Evolutionary conservation across 768 basidiomycete genomes (phyloP), one percentile per base, ranked within the genome.

Genomic region (Coprinopsis cinerea): DNA sequence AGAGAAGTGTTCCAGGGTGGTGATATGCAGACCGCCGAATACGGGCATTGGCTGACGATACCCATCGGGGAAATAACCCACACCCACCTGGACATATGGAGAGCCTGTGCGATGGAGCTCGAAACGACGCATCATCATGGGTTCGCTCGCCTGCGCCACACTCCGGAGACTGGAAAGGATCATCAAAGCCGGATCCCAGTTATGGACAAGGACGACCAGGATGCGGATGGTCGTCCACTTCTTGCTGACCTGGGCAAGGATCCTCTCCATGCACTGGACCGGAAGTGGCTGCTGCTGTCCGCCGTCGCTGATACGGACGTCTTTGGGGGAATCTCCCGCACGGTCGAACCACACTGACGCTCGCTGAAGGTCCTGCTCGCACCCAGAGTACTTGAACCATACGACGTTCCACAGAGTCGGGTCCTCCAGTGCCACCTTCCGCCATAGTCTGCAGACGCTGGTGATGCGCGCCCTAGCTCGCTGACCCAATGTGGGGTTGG

Each of bases 361-460:
- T 26, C 77, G 74, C 14, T 70, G 61, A 55, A 76, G 80, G 13
- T 74, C 67, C 41, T 44, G 25, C 15, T 41, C 30, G 4, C 34
- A 39, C 18, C 76, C 69, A 13, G 56, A 48, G 35, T 82, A 79
- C 43, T 71, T 70, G 59, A 86, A 83, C 76, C 76, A 82, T 49
- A 88, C 71, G 15, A 79, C 77, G 56, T 76, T 83, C 83, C 83
- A 85, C 25, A 84, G 53, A 15, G 74, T 78, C 1, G 70, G 57
- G 55, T 83, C 78, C 18, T 61, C 61, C 27, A 76, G 61, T 46
- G 75, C 74, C 15, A 75, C 59, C 26, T 61, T 62, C 46, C 83
- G 72, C 82, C 82, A 82, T 34, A 64, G 65, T 47, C 64, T 68
- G 58, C 82, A 88, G 17, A 79, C 75, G 73, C 76, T 80, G 7